Evolutionary conservation across 1,284 basidiomycete genomes (phyloP).

Genomic region (Ganoderma resinaceum): DNA sequence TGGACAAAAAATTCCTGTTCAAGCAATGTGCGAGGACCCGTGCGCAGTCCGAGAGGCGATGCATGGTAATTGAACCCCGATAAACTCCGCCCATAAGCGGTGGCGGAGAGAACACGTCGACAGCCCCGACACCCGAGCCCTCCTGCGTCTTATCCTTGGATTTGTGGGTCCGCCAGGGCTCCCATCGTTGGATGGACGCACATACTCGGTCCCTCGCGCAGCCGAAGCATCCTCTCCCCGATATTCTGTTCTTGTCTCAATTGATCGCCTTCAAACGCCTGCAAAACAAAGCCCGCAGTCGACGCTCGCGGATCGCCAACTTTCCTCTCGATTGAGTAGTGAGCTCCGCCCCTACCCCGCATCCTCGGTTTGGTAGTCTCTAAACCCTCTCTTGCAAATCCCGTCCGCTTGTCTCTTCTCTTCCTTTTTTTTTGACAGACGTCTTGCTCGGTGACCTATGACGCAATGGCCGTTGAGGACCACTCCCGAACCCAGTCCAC

Average conservation of each 20-base stretch:
- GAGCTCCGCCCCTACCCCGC: not conserved
- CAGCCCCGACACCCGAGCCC: not conserved
- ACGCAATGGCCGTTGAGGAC: not conserved
- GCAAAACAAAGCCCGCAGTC: not conserved
- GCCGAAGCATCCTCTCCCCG: not conserved
- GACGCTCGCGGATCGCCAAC: not conserved
- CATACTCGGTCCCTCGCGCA: not conserved
- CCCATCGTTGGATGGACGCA: not conserved
- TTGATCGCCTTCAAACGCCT: not conserved
- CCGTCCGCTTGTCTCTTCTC: not conserved
- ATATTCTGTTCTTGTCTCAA: not conserved
- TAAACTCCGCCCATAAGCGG: not conserved
- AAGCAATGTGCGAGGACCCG: not conserved
- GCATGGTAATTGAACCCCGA: not conserved
- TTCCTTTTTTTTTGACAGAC: not conserved
- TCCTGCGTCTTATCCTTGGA: not conserved
- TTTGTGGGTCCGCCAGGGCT: not conserved
- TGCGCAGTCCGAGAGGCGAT: not conserved
- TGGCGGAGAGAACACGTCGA: not conserved
- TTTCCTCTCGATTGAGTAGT: not conserved
- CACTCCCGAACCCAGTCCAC: not conserved
- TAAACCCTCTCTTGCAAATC: not conserved
- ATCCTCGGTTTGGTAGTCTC: not conserved
- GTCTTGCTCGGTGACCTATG: not conserved
- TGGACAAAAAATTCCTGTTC: not conserved